Evolutionary conservation across 306 rosid species (phyloP), one percentile per base, ranked within the genome.

Genomic region (Malus orientalis): DNA sequence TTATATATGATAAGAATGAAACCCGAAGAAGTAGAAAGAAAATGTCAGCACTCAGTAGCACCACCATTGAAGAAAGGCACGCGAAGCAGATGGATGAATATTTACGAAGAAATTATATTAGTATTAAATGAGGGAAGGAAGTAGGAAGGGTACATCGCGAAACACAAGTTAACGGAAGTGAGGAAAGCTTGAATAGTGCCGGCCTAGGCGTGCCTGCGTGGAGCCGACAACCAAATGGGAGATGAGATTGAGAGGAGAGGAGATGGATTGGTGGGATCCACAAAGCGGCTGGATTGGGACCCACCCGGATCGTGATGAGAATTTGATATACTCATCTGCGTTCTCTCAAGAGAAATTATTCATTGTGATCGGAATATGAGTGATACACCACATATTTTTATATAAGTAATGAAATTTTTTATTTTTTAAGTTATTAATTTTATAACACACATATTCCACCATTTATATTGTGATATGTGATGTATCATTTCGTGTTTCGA

Each of bases 81-180:
- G 55, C 57, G 10, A 67, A 76, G 66, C 55, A 76, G 6, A 30
- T 66, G 40, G 53, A 18, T 33, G 20, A 14, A 51, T 19, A 44
- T 74, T 25, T 27, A 22, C 44, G 33, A 49, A 14, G 3, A 49
- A 49, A 49, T 15, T 49, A 14, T 13, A 47, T 47, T 47, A 13
- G 19, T 60, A 74, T 57, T 42, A n/a, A 40, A 32, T 9, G 49
- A 11, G 54, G 14, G 44, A 16, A 57, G 5, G 25, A 38, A 64
- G 30, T 22, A 10, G 32, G 23, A 3, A 74, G 80, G 82, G 84
- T 58, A 69, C 93, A 91, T 85, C 74, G 66, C 84, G 36, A 81
- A 91, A 79, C 93, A 88, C 93, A 59, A 87, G 83, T 67, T 75
- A 70, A 75, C 79, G 86, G 85, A 45, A 59, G 74, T 42, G 71